Conservation (phyloP, 805 yeast genomes). For the Kazachstania taianensis region DNA sequence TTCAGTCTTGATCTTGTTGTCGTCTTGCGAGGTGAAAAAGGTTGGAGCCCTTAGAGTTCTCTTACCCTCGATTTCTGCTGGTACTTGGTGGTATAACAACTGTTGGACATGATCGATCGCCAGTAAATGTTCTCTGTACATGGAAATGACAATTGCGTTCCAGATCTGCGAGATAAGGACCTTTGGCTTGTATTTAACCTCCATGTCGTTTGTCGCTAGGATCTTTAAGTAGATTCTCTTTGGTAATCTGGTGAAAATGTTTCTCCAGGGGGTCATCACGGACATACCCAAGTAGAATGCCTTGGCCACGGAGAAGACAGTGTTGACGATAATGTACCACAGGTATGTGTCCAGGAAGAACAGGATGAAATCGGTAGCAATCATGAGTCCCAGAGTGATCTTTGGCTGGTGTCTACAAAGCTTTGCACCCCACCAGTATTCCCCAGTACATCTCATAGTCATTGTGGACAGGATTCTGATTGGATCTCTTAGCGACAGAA, state of each 20-base stretch:
- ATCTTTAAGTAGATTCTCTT: conserved; percentile 97
- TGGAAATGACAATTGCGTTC: conserved; percentile 97
- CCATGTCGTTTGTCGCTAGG: conserved; percentile 97
- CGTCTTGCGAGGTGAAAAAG: conserved; percentile 96
- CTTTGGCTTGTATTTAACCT: conserved; percentile 96
- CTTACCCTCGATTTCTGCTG: conserved; percentile 94
- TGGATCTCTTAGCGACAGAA: conserved; percentile 86
- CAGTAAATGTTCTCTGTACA: conserved; percentile 97
- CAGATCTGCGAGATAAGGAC: conserved; percentile 96
- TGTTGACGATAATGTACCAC: conserved; percentile 95
- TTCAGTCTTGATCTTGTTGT: conserved; percentile 76
- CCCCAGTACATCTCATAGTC: conserved; percentile 92
- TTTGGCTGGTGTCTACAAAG: conserved; percentile 81
- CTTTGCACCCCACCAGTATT: conserved; percentile 65
- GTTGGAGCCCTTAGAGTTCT: conserved; percentile 97
- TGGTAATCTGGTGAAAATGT: conserved; percentile 92
- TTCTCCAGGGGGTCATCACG: conserved; percentile 98
- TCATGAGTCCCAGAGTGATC: conserved; percentile 87
- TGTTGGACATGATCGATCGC: conserved; percentile 98
- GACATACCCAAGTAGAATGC: conserved; percentile 98
- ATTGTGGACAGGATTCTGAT: conserved; percentile 77
- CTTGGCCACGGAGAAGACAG: conserved; percentile 90
- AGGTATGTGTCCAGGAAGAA: conserved; percentile 97
- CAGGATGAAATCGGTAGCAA: conserved; percentile 80
- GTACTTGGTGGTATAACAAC: conserved; percentile 94